Evolutionary conservation across 371 early-diverging fungal species (phyloP), one percentile per base, ranked within the genome.

Genomic region (Entomophthora muscae): DNA sequence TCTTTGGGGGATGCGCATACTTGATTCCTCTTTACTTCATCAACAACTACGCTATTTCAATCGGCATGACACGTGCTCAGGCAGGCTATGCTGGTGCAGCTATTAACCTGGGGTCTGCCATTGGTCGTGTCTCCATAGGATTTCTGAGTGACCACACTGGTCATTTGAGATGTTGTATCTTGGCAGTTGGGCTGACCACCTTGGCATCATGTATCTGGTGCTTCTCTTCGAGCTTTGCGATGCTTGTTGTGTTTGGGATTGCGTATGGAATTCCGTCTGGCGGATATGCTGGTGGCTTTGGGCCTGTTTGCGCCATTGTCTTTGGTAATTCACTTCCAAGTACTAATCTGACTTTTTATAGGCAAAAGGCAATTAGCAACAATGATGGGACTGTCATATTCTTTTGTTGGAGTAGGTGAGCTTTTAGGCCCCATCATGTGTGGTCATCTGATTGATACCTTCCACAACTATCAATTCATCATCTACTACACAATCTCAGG

Each of bases 201-300:
- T 68, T 78, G 1, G 53, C 75, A 5, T 70, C 78, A 3, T 58
- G 78, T 0, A 59, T 85, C 10, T 87, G 88, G 88, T 69, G 82
- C 30, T 67, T 83, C 68, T 71, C 80, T 24, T 63, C 70, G 57
- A 64, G 71, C n/a, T 76, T 76, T 53, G 68, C 71, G 0, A 69
- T 73, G 1, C 65, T 80, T 24, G 61, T 79, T 51, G 67, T 75
- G 10, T 83, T 83, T 64, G 73, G 77, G 21, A 42, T 82, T 12
- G 55, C 78, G 53, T 84, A 81, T 57, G 84, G 84, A 0, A 65
- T 83, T 53, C 75, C 78, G 57, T 75, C 82, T 28, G 86, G 83
- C 7, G 80, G 78, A 7, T 74, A 75, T 51, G 74, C 76, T 21
- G 68, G 73, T 0, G 61, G 80, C 5, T 63, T 77, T 0, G 77